Conservation (phyloP, 495 filamentous ascomycete species). For the Baudoinia panamericana region DNA sequence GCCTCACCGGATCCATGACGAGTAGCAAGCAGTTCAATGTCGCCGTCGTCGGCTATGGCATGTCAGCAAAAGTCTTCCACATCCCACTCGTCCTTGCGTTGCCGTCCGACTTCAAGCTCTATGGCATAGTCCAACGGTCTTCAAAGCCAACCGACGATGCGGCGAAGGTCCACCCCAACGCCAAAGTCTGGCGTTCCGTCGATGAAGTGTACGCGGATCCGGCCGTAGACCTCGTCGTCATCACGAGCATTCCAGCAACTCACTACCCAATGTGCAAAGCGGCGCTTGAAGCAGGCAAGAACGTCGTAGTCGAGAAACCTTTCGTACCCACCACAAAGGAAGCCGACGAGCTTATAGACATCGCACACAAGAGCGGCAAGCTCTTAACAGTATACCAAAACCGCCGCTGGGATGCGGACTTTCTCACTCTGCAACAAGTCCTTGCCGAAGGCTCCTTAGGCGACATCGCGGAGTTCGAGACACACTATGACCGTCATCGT, state of each 20-base stretch:
- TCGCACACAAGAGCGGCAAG: conserved; percentile 49
- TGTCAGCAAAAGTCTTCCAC: conserved; percentile 82
- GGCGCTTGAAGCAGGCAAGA: conserved; percentile 61
- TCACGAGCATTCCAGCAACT: conserved; percentile 63
- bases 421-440: conserved; percentile 56
- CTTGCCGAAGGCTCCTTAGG: conserved; percentile 46
- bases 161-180: conserved; percentile 50
- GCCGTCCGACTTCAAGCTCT: conserved; percentile 47
- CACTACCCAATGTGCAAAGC: conserved; percentile 55
- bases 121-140: conserved; percentile 70
- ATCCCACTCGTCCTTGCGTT: conserved; percentile 67
- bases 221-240: conserved; percentile 54
- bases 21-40: conserved; percentile 42
- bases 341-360: conserved; percentile 51
- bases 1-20: no score
- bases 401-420: conserved; percentile 76
- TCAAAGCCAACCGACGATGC: conserved; percentile 51
- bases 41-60: conserved; percentile 52
- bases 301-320: conserved; percentile 84
- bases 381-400: conserved; percentile 79
- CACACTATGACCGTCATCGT: conserved; percentile 73
- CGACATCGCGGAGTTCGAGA: conserved; percentile 64
- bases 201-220: conserved; percentile 53
- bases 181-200: conserved; percentile 49
- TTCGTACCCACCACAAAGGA: conserved; percentile 63